phyloP scores from a whole-genome alignment of 176 grass and related monocot species.

The Hsuehochloa calcarea region DNA sequence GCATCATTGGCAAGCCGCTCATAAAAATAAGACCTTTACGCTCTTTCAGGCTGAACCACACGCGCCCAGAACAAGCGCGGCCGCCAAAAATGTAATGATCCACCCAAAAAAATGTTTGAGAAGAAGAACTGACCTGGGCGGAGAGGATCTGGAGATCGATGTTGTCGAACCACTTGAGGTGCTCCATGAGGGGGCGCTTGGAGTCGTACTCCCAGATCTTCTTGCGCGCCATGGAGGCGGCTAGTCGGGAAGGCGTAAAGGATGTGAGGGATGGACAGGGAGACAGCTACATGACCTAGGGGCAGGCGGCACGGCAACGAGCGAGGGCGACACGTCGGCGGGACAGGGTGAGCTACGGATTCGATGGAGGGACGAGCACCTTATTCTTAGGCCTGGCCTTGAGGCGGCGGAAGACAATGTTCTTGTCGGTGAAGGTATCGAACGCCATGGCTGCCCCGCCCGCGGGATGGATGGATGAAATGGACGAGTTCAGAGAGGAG shows the following conservation, averaged over 20 bases:
- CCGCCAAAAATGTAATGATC: background rate
- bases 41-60: background rate
- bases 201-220: too few relatives aligned
- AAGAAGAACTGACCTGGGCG: constrained; percentile 43
- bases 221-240: too few relatives aligned
- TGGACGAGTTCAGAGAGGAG: too few relatives aligned
- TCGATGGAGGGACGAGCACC: background rate
- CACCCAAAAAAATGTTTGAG: too few relatives aligned
- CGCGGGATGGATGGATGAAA: too few relatives aligned
- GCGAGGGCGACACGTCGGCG: too few relatives aligned
- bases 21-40: background rate
- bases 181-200: constrained; percentile 70
- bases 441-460: constrained; percentile 43
- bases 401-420: constrained; percentile 71
- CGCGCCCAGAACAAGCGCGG: background rate
- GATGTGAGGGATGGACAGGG: too few relatives aligned
- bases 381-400: constrained; percentile 74
- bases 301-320: too few relatives aligned
- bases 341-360: too few relatives aligned
- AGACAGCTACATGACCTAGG: too few relatives aligned
- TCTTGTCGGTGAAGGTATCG: constrained; percentile 63
- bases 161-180: constrained; percentile 76
- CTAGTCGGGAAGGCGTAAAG: too few relatives aligned
- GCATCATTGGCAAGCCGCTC: background rate
- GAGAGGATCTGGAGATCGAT: constrained; percentile 90